Evolutionary conservation across 108 stramenopile genomes (phyloP).

Genomic region (Fragilaria crotonensis): DNA sequence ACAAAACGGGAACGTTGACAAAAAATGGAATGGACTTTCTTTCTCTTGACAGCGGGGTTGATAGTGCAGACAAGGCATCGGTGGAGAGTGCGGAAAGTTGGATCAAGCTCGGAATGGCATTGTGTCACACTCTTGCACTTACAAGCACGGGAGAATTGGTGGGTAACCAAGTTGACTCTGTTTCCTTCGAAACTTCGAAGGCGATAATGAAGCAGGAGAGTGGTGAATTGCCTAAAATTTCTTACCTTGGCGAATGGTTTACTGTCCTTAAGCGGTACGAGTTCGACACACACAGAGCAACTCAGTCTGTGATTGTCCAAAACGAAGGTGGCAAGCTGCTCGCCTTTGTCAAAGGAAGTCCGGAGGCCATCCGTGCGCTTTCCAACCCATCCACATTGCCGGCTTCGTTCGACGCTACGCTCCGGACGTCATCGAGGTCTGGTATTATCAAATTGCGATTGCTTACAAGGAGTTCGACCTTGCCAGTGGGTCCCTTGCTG

Average conservation of each 20-base stretch:
- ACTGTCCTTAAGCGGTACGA: slow-evolving; percentile 45
- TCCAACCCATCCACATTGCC: slow-evolving; percentile 38
- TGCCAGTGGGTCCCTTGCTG: slow-evolving; percentile 51
- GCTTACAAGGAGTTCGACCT: slow-evolving; percentile 25
- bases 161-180: slow-evolving; percentile 49
- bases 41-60: slow-evolving; percentile 13
- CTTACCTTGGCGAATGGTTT: slow-evolving; percentile 14
- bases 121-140: slow-evolving; percentile 41
- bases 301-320: slow-evolving; percentile 54
- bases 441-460: slow-evolving; percentile 58
- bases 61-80: not conserved
- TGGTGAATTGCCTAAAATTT: not conserved
- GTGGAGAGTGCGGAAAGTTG: too few species aligned
- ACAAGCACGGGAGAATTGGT: slow-evolving; percentile 27
- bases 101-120: slow-evolving; percentile 33
- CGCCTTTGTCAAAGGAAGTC: slow-evolving; percentile 45
- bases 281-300: slow-evolving; percentile 58
- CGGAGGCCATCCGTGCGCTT: slow-evolving; percentile 38
- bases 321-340: slow-evolving; percentile 10
- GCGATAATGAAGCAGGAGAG: not conserved
- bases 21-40: slow-evolving; percentile 56
- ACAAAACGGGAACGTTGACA: slow-evolving; percentile 81
- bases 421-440: slow-evolving; percentile 24
- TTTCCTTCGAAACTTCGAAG: not conserved
- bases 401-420: slow-evolving; percentile 24